Base-by-base conservation (phyloP, 805 yeast genomes). In the Candida parachauliodes region DNA sequence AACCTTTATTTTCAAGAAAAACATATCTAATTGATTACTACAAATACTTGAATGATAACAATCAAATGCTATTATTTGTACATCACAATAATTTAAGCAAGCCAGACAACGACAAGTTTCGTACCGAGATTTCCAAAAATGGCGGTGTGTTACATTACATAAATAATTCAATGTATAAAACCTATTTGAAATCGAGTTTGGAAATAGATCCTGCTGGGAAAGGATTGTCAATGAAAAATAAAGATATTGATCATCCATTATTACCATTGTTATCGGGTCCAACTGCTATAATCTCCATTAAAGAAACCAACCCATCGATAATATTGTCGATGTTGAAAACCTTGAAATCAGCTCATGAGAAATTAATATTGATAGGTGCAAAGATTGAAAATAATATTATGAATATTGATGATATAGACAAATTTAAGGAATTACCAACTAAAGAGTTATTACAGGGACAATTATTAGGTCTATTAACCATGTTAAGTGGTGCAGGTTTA, bases 401-500 rank as follows among this genome's bases (percentile, higher is more conserved):
- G 49, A 76, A 78, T 48, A 46, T 75, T 19, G 63, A 62, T 1
- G 70, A 79, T 39, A 61, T 89, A 34, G 68, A 75, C 29, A 50
- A 69, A 45, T 84, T 86, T 68, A 84, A 87, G 65, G 77, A 74
- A 25, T 72, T 93, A 53, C 93, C 95, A 29, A 62, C 79, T 4
- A 68, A 81, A 54, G 78, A 75, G 30, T 79, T 81, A 48, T 66
- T 91, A 48, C 93, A 86, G 41, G 78, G 84, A 8, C 85, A 89
- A 71, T 75, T 93, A 49, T 82, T 83, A 9, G 95, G 95, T 8
- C 69, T 87, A 39, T 76, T 91, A 54, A 81, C 89, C n/a, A 64
- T 83, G 40, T 70, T 86, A 46, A 86, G 95, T 41, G 98, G 97
- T 54, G 89, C 87, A 31, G 95, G 95, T 8, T 72, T 91, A 55